Evolutionary conservation across 1,139 yeast species (phyloP).

Genomic region (Kurtzmaniella quercitrusa): DNA sequence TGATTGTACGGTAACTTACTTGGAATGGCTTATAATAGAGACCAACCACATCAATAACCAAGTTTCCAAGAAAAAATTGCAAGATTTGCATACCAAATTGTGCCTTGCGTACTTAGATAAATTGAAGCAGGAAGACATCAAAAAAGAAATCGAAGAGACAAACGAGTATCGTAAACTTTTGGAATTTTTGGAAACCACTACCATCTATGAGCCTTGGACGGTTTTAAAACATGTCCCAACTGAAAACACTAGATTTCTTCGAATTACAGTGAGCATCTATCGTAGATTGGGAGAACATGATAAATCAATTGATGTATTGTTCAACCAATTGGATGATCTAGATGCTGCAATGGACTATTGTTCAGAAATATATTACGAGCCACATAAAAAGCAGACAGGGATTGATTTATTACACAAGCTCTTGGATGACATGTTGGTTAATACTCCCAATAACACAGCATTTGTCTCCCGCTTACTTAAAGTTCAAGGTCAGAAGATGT

Average conservation of each 20-base stretch:
- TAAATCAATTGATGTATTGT: constrained; percentile 61
- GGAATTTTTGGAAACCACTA: constrained; percentile 31
- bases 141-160: constrained; percentile 11
- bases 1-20: constrained; percentile 46
- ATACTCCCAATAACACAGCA: constrained; percentile 26
- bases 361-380: constrained; percentile 40
- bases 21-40: constrained; percentile 52
- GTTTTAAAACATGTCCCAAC: constrained; percentile 37
- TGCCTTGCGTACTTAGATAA: constrained; percentile 51
- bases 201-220: constrained; percentile 45
- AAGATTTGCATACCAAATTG: constrained; percentile 48
- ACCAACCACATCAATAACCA: constrained; percentile 41
- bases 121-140: constrained; percentile 18
- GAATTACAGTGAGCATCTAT: constrained; percentile 57
- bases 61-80: constrained; percentile 21
- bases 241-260: constrained; percentile 28
- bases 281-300: constrained; percentile 59
- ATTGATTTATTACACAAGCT: constrained; percentile 31
- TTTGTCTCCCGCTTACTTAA: constrained; percentile 42
- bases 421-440: constrained; percentile 35
- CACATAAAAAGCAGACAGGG: constrained; percentile 38
- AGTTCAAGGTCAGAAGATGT: constrained; percentile 52
- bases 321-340: constrained; percentile 55
- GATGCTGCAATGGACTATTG: constrained; percentile 60
- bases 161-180: constrained; percentile 24